Percentiles rank a stretch among this genome's conserved stretches.
These are phyloP conservation scores for Rickenella mellea DNA, from an alignment of 768 basidiomycete species.

Conservation along the genomic window DNA sequence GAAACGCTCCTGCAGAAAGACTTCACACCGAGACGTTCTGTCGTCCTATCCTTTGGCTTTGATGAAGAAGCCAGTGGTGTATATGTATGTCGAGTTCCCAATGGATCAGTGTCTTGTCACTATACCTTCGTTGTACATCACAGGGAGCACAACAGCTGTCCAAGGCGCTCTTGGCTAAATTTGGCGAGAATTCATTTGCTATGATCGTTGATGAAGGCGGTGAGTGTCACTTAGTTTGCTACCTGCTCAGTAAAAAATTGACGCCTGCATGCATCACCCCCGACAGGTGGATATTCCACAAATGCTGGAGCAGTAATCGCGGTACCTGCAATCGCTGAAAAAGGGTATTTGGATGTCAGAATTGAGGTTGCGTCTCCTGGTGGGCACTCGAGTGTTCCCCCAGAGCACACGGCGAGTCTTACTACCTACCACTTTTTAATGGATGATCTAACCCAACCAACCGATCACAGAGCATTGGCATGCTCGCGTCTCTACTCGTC, in stretches of 20 bases:
- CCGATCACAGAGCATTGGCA: constrained; percentile 61
- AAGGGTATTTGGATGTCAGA: constrained; percentile 55
- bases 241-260: not conserved
- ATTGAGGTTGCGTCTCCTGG: constrained; percentile 64
- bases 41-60: constrained; percentile 48
- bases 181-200: constrained; percentile 64
- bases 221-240: constrained; percentile 17
- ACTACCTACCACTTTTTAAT: not conserved
- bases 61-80: constrained; percentile 62
- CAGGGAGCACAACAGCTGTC: not conserved
- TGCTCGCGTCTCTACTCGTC: constrained; percentile 62
- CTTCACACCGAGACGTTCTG: constrained; percentile 54
- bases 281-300: constrained; percentile 39
- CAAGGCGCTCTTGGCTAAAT: constrained; percentile 56
- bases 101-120: no score
- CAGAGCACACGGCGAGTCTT: constrained; percentile 57
- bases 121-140: not conserved
- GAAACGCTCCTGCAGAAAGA: constrained; percentile 56
- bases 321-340: constrained; percentile 59
- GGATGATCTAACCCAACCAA: not conserved
- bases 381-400: constrained; percentile 83
- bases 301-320: constrained; percentile 48
- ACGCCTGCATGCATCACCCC: constrained; percentile 3
- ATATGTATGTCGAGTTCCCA: constrained; percentile 29
- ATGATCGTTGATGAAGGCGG: constrained; percentile 87